phyloP scores from a whole-genome alignment of 306 rosid species.

The Boehmeria nivea region DNA sequence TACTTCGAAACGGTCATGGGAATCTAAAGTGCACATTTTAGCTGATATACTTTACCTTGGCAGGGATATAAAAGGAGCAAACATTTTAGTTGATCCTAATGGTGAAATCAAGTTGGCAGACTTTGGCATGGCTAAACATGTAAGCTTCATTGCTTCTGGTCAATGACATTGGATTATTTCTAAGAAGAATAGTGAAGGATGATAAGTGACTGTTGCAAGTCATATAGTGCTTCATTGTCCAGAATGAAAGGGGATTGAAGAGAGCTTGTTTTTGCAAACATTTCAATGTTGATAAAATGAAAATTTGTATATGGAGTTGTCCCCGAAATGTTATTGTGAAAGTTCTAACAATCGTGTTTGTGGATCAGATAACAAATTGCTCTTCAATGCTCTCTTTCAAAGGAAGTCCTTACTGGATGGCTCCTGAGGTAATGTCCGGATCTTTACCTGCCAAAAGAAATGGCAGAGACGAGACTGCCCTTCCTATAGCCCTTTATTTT shows the following conservation, averaged over 20 bases:
- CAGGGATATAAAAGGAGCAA: constrained; percentile 99
- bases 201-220: too few species aligned
- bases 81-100: constrained; percentile 90
- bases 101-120: constrained; percentile 97
- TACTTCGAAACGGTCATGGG: neutral
- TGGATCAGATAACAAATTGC: constrained; percentile 65
- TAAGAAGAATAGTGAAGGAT: constrained; percentile 15
- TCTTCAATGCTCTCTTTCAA: constrained; percentile 91
- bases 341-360: constrained; percentile 2
- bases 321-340: too few species aligned
- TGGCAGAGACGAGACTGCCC: too few species aligned
- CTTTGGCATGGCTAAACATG: constrained; percentile 99
- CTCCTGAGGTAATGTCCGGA: constrained; percentile 74
- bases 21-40: too few species aligned
- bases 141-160: constrained; percentile 34
- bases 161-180: constrained; percentile 22
- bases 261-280: neutral
- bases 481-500: neutral
- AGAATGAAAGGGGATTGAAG: neutral
- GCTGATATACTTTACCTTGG: constrained; percentile 20
- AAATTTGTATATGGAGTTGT: neutral
- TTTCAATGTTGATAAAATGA: neutral
- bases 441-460: neutral
- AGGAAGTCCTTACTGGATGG: constrained; percentile 99
- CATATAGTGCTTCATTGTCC: neutral